Base-by-base conservation (phyloP, 495 filamentous ascomycete genomes). In the Coniosporium apollinis region DNA sequence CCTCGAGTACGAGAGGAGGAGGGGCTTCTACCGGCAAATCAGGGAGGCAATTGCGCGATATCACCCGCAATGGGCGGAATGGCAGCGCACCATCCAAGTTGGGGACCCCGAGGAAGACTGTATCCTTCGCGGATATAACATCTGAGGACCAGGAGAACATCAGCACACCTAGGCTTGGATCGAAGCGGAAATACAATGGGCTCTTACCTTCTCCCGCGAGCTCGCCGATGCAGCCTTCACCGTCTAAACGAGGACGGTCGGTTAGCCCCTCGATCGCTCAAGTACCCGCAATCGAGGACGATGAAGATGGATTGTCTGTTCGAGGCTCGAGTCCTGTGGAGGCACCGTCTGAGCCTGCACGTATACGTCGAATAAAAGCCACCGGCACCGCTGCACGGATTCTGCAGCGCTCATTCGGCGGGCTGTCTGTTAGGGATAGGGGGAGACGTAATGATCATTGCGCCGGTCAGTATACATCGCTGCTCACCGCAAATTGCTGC, bases 141-240 rank as follows among this genome's bases (percentile, higher is more conserved):
- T 19, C 21, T 20, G 29, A 32, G 3, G 13, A 39, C 10, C 17
- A 37, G n/a, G 30, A 32, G 17, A 32, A 32, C 30, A 19, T 19
- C 8, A 1, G 18, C 9, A 32, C 30, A 19, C 30, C 30, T 8
- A 32, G 30, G 18, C 17, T 19, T n/a, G 17, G 30, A 14, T 16
- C 30, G 17, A 8, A 17, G 18, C 11, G 17, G 20, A 34, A 10
- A 17, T 28, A 6, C 16, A 33, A 19, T 8, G n/a, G 11, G 8
- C 30, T 32, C 47, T n/a, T n/a, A n/a, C 16, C 22, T 37, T 13
- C 5, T 35, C 31, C 64, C 6, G 46, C 58, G 20, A 65, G 52
- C 14, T 72, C 69, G 6, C 66, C 69, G 9, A 48, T 63, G 36
- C 69, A 64, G 37, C 71, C 70, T 0, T 74, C 71, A 9, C 71